These are phyloP conservation scores for Bacidia rubella DNA, from an alignment of 495 filamentous ascomycete species.

Conservation along the genomic window DNA sequence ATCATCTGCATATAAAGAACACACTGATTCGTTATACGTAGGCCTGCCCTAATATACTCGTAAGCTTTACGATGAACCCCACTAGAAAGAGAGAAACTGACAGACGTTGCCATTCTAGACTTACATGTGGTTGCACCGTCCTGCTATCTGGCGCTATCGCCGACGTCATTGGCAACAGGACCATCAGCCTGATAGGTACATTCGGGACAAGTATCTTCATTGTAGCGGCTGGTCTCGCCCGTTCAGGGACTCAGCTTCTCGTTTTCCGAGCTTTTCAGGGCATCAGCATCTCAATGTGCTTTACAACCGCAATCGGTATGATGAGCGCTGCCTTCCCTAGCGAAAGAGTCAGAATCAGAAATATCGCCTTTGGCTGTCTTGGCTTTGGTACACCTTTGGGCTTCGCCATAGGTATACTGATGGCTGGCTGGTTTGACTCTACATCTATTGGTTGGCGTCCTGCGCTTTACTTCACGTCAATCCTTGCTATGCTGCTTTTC, in stretches of 20 bases:
- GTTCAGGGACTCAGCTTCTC: constrained; percentile 34
- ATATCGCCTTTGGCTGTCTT: constrained; percentile 37
- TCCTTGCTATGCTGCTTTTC: constrained; percentile 23
- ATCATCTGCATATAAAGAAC: too few relatives aligned
- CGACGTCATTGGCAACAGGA: constrained; percentile 34
- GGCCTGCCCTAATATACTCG: constrained; percentile 4
- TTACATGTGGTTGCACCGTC: constrained; percentile 29
- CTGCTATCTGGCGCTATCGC: constrained; percentile 37
- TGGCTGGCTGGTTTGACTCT: constrained; percentile 36
- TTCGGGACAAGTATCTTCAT: constrained; percentile 31
- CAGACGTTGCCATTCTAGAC: too few relatives aligned
- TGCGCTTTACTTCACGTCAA: constrained; percentile 34
- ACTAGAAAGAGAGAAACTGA: too few relatives aligned
- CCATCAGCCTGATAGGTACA: constrained; percentile 33
- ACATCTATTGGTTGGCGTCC: constrained; percentile 33
- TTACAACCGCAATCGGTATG: constrained; percentile 37
- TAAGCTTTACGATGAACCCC: too few relatives aligned
- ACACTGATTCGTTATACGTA: too few relatives aligned
- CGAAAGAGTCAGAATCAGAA: constrained; percentile 32
- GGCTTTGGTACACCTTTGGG: constrained; percentile 39
- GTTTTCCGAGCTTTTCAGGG: constrained; percentile 37
- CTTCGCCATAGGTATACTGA: constrained; percentile 38
- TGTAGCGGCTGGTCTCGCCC: constrained; percentile 30
- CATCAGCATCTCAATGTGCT: constrained; percentile 32
- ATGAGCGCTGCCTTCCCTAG: constrained; percentile 29